A percentile compares a stretch with the other conserved stretches of the same genome.
These are phyloP conservation scores for Chalciporus sp. DNA, from an alignment of 1,284 basidiomycete genomes.

Conservation along the genomic window DNA sequence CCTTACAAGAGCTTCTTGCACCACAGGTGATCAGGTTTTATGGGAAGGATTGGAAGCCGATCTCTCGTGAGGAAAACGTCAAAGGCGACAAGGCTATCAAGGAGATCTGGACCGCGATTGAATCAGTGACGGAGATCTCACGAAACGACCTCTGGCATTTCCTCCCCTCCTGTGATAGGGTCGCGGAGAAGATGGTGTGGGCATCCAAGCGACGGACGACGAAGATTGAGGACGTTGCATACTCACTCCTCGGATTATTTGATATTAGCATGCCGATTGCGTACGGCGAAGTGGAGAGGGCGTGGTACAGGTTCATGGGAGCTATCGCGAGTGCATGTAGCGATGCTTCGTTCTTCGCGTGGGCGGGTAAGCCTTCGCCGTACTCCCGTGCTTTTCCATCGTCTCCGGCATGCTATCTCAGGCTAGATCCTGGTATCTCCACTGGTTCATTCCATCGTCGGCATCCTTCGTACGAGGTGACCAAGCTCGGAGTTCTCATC, in stretches of 20 bases:
- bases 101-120: conserved; percentile 13
- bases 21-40: too few relatives aligned
- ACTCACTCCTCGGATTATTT: too few relatives aligned
- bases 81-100: conserved; percentile 18
- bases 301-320: too few relatives aligned
- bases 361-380: conserved; percentile 15
- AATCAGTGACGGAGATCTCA: conserved; percentile 13
- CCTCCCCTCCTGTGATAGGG: not conserved
- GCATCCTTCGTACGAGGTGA: conserved; percentile 19
- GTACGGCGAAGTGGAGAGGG: too few relatives aligned
- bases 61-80: not conserved
- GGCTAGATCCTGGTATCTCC: conserved; percentile 5
- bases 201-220: too few relatives aligned
- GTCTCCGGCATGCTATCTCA: conserved; percentile 16
- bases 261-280: too few relatives aligned
- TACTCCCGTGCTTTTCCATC: conserved; percentile 20
- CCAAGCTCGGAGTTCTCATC: conserved; percentile 19
- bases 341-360: too few relatives aligned
- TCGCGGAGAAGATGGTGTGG: too few relatives aligned
- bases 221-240: too few relatives aligned
- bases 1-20: conserved; percentile 22
- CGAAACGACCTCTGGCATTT: not conserved
- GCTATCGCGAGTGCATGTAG: too few relatives aligned
- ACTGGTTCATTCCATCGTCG: conserved; percentile 4
- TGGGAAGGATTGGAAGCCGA: conserved; percentile 19